Conservation (phyloP, 2,329 filamentous ascomycete species). For the Arthrobotrys entomopaga region DNA sequence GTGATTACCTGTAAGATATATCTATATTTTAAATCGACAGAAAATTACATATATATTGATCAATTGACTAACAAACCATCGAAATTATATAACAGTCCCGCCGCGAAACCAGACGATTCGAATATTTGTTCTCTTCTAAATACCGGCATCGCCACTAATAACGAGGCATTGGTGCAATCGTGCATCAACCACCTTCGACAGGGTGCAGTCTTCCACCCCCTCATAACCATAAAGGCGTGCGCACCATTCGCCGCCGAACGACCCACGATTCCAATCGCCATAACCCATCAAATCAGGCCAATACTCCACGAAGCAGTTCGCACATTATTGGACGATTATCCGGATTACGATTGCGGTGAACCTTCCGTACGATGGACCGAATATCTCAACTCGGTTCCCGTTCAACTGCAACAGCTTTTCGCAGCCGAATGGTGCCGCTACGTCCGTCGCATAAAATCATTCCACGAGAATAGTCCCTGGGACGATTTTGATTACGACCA, state of each 20-base stretch:
- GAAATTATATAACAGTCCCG: conserved; percentile 14
- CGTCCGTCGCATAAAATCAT: conserved; percentile 52
- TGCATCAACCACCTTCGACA: conserved; percentile 51
- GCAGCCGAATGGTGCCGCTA: conserved; percentile 51
- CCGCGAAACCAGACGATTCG: conserved; percentile 36
- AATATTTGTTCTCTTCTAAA: conserved; percentile 47
- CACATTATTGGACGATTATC: conserved; percentile 53
- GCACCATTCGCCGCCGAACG: conserved; percentile 46
- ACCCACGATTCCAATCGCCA: conserved; percentile 27
- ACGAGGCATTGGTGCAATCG: conserved; percentile 37
- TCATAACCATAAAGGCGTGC: conserved; percentile 51
- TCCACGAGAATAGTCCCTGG: conserved; percentile 54
- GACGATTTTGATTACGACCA: conserved; percentile 56
- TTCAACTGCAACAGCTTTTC: conserved; percentile 43
- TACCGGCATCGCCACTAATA: conserved; percentile 33
- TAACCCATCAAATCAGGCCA: conserved; percentile 44
- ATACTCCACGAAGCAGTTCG: conserved; percentile 54
- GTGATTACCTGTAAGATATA: conserved; percentile 38
- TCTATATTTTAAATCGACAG: background rate
- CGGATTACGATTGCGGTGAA: conserved; percentile 55
- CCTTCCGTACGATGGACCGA: conserved; percentile 42
- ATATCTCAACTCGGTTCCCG: conserved; percentile 49
- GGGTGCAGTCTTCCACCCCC: conserved; percentile 43
- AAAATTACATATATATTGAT: background rate
- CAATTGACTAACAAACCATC: conserved; percentile 2